Percentiles rank a stretch among this genome's conserved stretches.
Evolutionary conservation across 345 rosid genomes (phyloP).

Genomic region (Diplotaxis tenuifolia): DNA sequence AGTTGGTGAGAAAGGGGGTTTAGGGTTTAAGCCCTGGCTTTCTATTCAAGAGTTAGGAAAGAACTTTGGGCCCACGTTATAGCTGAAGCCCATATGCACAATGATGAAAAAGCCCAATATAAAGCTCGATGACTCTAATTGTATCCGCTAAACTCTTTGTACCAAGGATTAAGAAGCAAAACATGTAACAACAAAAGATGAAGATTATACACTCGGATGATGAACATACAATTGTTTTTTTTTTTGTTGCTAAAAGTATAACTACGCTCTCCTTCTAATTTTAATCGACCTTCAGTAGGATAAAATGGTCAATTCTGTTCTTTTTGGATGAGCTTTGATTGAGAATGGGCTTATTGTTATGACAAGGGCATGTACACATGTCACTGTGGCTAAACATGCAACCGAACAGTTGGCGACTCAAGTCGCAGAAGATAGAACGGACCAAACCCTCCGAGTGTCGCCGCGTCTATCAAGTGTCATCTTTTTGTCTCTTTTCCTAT

Average conservation of each 20-base stretch:
- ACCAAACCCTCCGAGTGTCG: slow-evolving; percentile 29
- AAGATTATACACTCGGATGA: background rate
- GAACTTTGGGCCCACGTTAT: slow-evolving; percentile 25
- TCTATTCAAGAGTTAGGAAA: background rate
- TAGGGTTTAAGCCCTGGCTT: slow-evolving; percentile 28
- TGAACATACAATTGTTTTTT: background rate
- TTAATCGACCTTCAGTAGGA: background rate
- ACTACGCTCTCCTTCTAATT: background rate
- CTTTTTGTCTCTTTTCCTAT: background rate
- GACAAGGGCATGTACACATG: slow-evolving; percentile 24
- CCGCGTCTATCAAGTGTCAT: slow-evolving; percentile 23
- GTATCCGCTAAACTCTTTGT: background rate
- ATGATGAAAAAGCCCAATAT: background rate
- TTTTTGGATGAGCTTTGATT: background rate
- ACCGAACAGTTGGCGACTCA: slow-evolving; percentile 34
- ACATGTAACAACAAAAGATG: background rate
- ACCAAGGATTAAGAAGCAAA: background rate
- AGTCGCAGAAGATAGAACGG: slow-evolving; percentile 1
- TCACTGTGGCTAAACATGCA: slow-evolving; percentile 28
- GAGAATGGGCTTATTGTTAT: background rate
- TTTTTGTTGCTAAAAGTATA: background rate
- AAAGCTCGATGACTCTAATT: background rate
- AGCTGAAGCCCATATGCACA: background rate
- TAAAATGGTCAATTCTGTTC: background rate
- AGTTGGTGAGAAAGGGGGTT: slow-evolving; percentile 29